A percentile compares a stretch with the other conserved stretches of the same genome.
phyloP scores from a whole-genome alignment of 768 basidiomycete species.

The Phallus indusiatus region DNA sequence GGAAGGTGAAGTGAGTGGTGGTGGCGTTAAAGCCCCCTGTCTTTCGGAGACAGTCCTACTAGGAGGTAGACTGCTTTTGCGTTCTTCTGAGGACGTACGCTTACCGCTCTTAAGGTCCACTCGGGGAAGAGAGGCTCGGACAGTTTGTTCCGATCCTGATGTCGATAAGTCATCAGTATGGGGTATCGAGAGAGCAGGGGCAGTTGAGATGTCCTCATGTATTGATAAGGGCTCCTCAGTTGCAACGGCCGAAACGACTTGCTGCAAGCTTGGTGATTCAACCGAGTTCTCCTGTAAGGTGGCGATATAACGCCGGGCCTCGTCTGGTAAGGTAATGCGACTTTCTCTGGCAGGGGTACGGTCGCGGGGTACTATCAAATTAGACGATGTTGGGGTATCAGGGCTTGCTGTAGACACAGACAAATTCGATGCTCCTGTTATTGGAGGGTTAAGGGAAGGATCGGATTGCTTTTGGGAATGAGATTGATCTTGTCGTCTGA shows the following conservation, averaged over 20 bases:
- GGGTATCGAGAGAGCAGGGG: too few relatives aligned
- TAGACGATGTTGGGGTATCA: constrained; percentile 7
- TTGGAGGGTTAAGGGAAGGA: constrained; percentile 6
- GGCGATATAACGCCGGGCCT: constrained; percentile 63
- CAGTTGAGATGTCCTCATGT: not conserved
- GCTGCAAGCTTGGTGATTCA: constrained; percentile 33
- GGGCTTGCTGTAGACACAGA: constrained; percentile 4
- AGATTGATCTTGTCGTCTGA: not conserved
- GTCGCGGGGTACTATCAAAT: constrained; percentile 19
- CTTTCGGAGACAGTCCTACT: not conserved
- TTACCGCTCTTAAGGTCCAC: not conserved
- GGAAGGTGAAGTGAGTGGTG: not conserved
- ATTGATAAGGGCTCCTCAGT: not conserved
- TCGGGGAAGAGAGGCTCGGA: not conserved
- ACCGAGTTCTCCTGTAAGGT: constrained; percentile 57
- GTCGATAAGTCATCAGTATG: not conserved
- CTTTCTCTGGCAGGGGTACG: constrained; percentile 44
- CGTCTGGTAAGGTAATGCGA: constrained; percentile 63
- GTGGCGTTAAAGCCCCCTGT: not conserved
- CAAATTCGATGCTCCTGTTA: constrained; percentile 1
- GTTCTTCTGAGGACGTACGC: not conserved
- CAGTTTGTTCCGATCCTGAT: not conserved
- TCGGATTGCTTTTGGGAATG: constrained; percentile 11
- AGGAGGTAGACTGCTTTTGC: not conserved
- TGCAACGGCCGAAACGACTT: not conserved